These are phyloP conservation scores for Backusella luteola DNA, from an alignment of 192 early-diverging fungal species.

Conservation along the genomic window DNA sequence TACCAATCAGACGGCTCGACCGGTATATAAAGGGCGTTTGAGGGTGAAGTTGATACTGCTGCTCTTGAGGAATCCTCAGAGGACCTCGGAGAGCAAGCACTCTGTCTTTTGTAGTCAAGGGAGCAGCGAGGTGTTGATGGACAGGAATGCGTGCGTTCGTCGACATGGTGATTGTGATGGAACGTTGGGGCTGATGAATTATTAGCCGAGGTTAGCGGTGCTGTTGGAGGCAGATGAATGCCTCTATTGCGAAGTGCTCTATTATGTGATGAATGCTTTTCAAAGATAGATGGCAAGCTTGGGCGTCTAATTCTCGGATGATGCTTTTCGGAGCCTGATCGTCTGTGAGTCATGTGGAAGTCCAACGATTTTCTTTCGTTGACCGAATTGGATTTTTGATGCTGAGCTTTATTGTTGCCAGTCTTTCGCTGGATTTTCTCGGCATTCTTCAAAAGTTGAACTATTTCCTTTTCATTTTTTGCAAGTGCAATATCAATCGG, in stretches of 20 bases:
- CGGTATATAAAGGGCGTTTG: background rate
- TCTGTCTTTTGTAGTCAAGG: background rate
- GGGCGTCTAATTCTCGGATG: slow-evolving; percentile 19
- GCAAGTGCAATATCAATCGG: slow-evolving; percentile 43
- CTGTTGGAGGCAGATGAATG: background rate
- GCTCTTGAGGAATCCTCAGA: background rate
- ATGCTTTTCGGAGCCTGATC: background rate
- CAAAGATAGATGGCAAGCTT: slow-evolving; percentile 22
- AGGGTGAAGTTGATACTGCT: background rate
- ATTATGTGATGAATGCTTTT: background rate
- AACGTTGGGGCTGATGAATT: background rate
- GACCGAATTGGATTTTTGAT: background rate
- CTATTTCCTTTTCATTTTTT: slow-evolving; percentile 44
- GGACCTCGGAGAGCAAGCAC: background rate
- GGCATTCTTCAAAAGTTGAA: slow-evolving; percentile 14
- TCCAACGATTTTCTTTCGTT: background rate
- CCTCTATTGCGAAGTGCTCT: background rate
- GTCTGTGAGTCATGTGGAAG: background rate
- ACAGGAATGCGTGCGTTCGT: background rate
- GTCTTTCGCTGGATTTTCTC: background rate
- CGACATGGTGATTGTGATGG: background rate
- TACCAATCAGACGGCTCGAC: slow-evolving; percentile 10
- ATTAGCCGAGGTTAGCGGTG: background rate
- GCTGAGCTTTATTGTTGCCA: background rate
- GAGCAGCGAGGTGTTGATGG: background rate